A percentile compares a stretch with the other conserved stretches of the same genome.
phyloP scores from a whole-genome alignment of 2,329 filamentous ascomycete genomes.

The Chaetomium sp. region DNA sequence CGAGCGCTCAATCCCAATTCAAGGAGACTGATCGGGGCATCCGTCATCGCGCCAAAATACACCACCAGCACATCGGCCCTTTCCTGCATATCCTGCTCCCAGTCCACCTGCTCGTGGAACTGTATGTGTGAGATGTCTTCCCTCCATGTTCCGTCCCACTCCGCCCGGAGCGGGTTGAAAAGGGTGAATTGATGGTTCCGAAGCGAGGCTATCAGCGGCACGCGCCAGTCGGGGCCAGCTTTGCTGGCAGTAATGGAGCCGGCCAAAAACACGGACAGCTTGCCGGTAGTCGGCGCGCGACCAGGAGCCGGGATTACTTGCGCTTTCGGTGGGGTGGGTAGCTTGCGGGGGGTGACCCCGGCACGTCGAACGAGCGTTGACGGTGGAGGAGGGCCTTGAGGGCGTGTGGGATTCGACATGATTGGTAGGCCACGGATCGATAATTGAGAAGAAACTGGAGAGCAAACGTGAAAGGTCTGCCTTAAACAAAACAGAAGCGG shows the following conservation, averaged over 20 bases:
- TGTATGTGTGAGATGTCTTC: slow-evolving; percentile 41
- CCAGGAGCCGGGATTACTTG: slow-evolving; percentile 15
- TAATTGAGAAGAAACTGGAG: no score
- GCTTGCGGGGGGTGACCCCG: no score
- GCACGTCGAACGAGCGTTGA: no score
- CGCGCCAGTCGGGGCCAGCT: slow-evolving; percentile 44
- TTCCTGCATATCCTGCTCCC: slow-evolving; percentile 55
- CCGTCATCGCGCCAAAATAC: slow-evolving; percentile 47
- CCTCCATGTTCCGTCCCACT: slow-evolving; percentile 50
- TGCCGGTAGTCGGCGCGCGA: slow-evolving; percentile 12
- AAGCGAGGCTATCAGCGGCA: slow-evolving; percentile 36
- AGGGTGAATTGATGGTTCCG: slow-evolving; percentile 44
- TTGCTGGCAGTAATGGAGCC: slow-evolving; percentile 44
- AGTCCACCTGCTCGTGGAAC: slow-evolving; percentile 50
- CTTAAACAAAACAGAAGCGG: no score
- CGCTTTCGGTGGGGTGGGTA: neutral
- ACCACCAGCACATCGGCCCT: slow-evolving; percentile 48
- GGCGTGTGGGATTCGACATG: no score
- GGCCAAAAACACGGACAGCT: slow-evolving; percentile 47
- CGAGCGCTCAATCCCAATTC: slow-evolving; percentile 52
- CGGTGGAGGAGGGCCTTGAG: no score
- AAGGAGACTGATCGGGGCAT: slow-evolving; percentile 52
- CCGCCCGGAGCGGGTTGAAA: slow-evolving; percentile 48
- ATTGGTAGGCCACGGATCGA: no score
- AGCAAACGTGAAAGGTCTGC: no score